phyloP scores from a whole-genome alignment of 1,284 basidiomycete species.

The Ustilago crameri region DNA sequence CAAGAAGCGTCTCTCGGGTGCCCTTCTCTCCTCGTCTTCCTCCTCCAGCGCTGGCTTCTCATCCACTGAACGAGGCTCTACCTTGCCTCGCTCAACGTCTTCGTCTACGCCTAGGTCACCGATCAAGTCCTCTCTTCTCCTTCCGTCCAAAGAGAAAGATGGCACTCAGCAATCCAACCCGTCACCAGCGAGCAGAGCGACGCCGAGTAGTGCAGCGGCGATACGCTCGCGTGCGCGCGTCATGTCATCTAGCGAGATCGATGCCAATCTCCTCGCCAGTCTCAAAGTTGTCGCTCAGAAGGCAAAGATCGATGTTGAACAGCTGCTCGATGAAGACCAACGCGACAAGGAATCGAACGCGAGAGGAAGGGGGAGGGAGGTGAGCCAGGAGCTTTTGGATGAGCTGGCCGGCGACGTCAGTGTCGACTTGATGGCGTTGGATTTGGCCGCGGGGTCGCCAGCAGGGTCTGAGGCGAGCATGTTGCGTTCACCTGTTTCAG shows the following conservation, averaged over 20 bases:
- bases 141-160: constrained; percentile 9
- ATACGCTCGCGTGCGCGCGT: not conserved
- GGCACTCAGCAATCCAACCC: not conserved
- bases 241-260: constrained; percentile 31
- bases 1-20: constrained; percentile 33
- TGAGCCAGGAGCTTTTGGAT: constrained; percentile 22
- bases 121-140: constrained; percentile 36
- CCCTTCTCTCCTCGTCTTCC: constrained; percentile 24
- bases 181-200: not conserved
- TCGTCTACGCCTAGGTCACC: constrained; percentile 26
- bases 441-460: constrained; percentile 25
- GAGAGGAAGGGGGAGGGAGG: constrained; percentile 10
- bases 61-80: constrained; percentile 10
- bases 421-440: constrained; percentile 40
- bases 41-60: constrained; percentile 4
- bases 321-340: constrained; percentile 23
- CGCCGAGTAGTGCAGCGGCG: not conserved
- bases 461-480: constrained; percentile 27
- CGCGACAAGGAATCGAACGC: not conserved
- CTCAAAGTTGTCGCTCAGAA: constrained; percentile 42
- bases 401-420: constrained; percentile 30
- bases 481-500: constrained; percentile 11
- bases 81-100: constrained; percentile 5
- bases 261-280: constrained; percentile 32
- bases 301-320: constrained; percentile 33